A percentile compares a stretch with the other conserved stretches of the same genome.
Evolutionary conservation across 1,284 basidiomycete species (phyloP).

Genomic region (Ustilago bromivora): DNA sequence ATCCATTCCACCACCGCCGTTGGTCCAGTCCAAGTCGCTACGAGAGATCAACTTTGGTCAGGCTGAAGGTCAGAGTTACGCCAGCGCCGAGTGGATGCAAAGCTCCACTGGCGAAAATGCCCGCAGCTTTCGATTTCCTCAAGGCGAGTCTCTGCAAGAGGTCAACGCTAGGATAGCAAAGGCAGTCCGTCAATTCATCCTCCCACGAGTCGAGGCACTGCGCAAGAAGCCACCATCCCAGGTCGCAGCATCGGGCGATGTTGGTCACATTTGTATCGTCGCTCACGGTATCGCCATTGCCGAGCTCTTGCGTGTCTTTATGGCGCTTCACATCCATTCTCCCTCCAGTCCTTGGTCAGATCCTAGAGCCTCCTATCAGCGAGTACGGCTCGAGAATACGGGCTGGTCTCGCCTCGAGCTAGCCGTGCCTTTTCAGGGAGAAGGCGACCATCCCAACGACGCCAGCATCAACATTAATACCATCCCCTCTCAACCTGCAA

Average conservation of each 20-base stretch:
- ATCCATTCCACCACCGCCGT: constrained; percentile 73
- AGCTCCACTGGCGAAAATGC: constrained; percentile 63
- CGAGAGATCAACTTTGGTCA: constrained; percentile 75
- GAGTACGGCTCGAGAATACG: constrained; percentile 72
- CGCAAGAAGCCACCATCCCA: constrained; percentile 31
- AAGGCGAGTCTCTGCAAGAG: constrained; percentile 81
- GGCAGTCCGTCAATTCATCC: constrained; percentile 75
- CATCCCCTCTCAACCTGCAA: background rate
- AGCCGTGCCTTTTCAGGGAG: constrained; percentile 49
- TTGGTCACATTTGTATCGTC: constrained; percentile 78
- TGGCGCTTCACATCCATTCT: constrained; percentile 52
- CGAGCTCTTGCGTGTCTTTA: constrained; percentile 71
- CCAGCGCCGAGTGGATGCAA: constrained; percentile 41
- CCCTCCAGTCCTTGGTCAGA: constrained; percentile 61
- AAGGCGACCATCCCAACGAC: background rate
- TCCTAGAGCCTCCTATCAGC: constrained; percentile 69
- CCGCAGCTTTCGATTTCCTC: constrained; percentile 76
- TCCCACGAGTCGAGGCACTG: constrained; percentile 74
- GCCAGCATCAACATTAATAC: background rate
- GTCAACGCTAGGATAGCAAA: constrained; percentile 76
- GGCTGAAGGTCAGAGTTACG: constrained; percentile 78
- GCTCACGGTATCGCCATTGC: constrained; percentile 84
- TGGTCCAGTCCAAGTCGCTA: constrained; percentile 72
- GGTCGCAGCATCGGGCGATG: constrained; percentile 17
- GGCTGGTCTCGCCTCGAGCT: constrained; percentile 72